phyloP scores from a whole-genome alignment of 2,329 filamentous ascomycete species.

The Drechslerella dactyloides region DNA sequence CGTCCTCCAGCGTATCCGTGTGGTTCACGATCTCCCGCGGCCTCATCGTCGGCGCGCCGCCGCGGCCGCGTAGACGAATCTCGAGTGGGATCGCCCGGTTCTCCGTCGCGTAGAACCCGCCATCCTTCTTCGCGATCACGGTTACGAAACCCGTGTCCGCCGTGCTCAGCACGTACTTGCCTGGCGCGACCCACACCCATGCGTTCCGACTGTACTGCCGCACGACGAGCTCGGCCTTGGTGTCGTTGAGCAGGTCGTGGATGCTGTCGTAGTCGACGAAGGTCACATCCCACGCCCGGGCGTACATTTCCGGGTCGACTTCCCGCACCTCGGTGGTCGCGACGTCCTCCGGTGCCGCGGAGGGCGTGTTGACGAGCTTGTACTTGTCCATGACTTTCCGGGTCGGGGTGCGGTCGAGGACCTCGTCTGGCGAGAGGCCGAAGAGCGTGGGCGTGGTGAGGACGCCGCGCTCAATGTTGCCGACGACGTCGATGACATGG shows the following conservation, averaged over 20 bases:
- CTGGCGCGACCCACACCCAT: conserved; percentile 35
- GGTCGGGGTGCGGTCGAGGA: conserved; percentile 72
- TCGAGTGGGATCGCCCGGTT: conserved; percentile 51
- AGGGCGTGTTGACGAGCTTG: conserved; percentile 57
- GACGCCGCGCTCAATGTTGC: conserved; percentile 80
- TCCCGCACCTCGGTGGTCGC: conserved; percentile 1
- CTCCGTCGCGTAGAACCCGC: conserved; percentile 55
- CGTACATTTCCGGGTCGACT: conserved; percentile 33
- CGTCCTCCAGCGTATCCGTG: conserved; percentile 71
- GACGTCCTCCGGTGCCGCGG: not conserved
- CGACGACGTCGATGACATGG: conserved; percentile 95
- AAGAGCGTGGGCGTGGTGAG: conserved; percentile 91
- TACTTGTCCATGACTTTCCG: conserved; percentile 68
- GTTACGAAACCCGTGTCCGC: conserved; percentile 55
- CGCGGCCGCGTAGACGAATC: conserved; percentile 10
- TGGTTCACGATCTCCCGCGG: conserved; percentile 71
- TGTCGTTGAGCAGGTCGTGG: conserved; percentile 86
- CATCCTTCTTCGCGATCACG: conserved; percentile 53
- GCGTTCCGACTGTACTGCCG: conserved; percentile 57
- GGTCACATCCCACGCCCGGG: conserved; percentile 63
- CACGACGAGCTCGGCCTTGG: conserved; percentile 80
- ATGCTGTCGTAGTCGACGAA: conserved; percentile 93
- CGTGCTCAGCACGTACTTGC: conserved; percentile 59
- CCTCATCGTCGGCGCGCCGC: conserved; percentile 66
- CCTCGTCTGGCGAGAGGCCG: conserved; percentile 81